Percentiles rank a stretch among this genome's conserved stretches.
phyloP scores from a whole-genome alignment of 176 grass and related monocot species.

The Oryza nivara region DNA sequence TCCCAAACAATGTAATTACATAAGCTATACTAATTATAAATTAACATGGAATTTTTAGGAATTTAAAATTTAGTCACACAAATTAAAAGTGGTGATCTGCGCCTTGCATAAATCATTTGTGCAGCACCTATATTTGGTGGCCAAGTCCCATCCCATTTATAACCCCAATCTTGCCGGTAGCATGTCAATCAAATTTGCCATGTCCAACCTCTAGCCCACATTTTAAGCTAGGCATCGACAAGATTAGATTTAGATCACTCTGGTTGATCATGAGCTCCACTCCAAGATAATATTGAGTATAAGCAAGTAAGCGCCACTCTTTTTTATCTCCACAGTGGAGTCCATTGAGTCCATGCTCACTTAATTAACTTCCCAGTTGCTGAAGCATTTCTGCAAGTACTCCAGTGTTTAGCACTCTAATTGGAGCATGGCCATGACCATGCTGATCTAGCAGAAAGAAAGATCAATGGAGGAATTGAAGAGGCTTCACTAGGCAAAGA shows the following conservation, averaged over 20 bases:
- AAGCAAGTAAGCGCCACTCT: not conserved
- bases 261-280: not conserved
- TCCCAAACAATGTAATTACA: too few relatives aligned
- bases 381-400: not conserved
- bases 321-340: not conserved
- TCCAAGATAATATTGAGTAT: not conserved
- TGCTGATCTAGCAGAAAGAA: not conserved
- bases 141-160: not conserved
- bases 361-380: not conserved
- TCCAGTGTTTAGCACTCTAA: not conserved
- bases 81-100: not conserved
- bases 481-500: not conserved
- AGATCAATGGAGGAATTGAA: not conserved
- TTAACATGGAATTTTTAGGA: too few relatives aligned
- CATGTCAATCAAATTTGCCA: not conserved
- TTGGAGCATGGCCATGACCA: not conserved
- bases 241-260: not conserved
- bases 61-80: not conserved
- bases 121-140: not conserved
- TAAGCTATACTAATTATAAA: not conserved
- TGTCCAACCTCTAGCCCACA: not conserved
- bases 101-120: not conserved
- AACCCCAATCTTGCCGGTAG: not conserved
- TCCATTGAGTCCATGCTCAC: not conserved
- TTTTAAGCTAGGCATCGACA: not conserved